These are phyloP conservation scores for Sphagnum contortum DNA, from an alignment of 225 moss, liverwort and hornwort genomes.

Conservation along the genomic window DNA sequence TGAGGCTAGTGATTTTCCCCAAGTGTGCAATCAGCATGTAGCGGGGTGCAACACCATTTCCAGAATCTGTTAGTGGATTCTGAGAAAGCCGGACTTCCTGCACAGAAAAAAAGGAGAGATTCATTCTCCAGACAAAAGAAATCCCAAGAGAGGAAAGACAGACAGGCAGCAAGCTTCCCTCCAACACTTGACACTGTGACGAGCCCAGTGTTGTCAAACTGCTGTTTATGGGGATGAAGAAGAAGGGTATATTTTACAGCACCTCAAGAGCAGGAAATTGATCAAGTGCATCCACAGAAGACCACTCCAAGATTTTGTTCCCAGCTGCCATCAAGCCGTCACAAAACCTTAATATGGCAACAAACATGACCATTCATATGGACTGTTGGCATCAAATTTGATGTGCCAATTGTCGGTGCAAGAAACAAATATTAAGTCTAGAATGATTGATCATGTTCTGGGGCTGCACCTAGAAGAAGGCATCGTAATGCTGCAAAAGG, in stretches of 20 bases:
- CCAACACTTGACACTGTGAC: too few species aligned
- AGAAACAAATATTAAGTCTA: too few species aligned
- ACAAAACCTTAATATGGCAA: too few species aligned
- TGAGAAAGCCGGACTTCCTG: conserved; percentile 88
- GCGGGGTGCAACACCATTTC: conserved; percentile 38
- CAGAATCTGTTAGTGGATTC: conserved; percentile 63
- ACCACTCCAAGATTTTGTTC: conserved; percentile 72
- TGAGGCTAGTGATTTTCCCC: conserved; percentile 69
- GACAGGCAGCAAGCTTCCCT: too few species aligned
- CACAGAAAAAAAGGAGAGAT: conserved; percentile 5
- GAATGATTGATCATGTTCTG: too few species aligned
- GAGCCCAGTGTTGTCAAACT: too few species aligned
- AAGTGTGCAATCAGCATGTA: conserved; percentile 88
- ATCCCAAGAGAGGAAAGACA: too few species aligned
- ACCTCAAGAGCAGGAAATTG: conserved; percentile 82
- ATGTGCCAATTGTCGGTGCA: too few species aligned
- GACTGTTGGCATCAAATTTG: too few species aligned
- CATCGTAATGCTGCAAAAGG: conserved; percentile 53
- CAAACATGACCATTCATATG: too few species aligned
- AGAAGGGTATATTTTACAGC: neutral
- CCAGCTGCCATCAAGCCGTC: conserved; percentile 34
- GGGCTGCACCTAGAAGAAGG: conserved; percentile 64
- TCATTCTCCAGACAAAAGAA: too few species aligned
- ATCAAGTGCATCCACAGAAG: conserved; percentile 69
- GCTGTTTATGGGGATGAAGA: too few species aligned